Conservation (phyloP, 1,139 yeast genomes). For the Protomyces inouyei region DNA sequence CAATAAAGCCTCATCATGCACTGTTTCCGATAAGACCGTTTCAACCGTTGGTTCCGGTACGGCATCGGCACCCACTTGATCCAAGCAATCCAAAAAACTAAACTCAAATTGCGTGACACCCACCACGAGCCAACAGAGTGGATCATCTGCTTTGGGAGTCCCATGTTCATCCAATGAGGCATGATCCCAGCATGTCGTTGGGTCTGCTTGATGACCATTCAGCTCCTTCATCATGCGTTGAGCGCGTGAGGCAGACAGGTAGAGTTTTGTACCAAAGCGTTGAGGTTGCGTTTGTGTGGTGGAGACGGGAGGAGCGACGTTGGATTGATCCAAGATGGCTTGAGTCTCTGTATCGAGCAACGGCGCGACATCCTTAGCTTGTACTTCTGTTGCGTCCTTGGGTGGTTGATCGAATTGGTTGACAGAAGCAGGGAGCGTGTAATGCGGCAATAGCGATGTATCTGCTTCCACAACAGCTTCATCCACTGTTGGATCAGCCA, state of each 20-base stretch:
- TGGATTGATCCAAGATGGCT: no score
- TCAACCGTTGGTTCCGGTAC: not conserved
- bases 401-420: not conserved
- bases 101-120: conserved; percentile 13
- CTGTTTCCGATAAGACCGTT: not conserved
- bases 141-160: not conserved
- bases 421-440: not conserved
- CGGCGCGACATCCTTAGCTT: not conserved
- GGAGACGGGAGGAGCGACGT: no score
- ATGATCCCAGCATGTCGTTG: conserved; percentile 2
- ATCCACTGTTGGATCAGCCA: not conserved
- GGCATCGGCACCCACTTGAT: not conserved
- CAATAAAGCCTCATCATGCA: not conserved
- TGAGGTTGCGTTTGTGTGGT: no score
- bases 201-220: not conserved
- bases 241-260: not conserved
- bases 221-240: not conserved
- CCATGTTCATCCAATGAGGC: not conserved
- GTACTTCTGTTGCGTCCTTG: not conserved
- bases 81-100: not conserved
- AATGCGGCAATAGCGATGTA: not conserved
- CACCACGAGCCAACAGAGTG: conserved; percentile 14
- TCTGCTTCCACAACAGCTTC: not conserved
- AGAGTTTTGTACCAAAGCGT: not conserved
- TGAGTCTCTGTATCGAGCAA: no score